phyloP scores from a whole-genome alignment of 2,329 filamentous ascomycete genomes.

The Beauveria bassiana region DNA sequence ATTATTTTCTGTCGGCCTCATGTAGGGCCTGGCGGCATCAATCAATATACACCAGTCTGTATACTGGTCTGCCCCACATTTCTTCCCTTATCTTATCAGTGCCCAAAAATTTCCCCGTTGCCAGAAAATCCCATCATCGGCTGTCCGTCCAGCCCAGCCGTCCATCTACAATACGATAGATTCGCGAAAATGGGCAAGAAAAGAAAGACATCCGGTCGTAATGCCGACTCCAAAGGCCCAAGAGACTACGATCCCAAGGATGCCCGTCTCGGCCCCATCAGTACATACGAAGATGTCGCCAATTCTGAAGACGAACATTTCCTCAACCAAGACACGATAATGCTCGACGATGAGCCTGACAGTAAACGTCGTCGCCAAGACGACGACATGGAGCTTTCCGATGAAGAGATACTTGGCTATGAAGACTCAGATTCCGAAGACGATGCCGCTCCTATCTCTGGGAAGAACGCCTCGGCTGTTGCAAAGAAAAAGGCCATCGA shows the following conservation, averaged over 20 bases:
- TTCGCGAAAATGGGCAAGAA: constrained; percentile 48
- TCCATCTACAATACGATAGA: not conserved
- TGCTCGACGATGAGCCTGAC: constrained; percentile 73
- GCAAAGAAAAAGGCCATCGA: constrained; percentile 29
- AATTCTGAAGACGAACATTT: constrained; percentile 94
- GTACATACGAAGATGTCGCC: constrained; percentile 74
- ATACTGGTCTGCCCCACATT: not conserved
- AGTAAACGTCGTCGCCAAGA: constrained; percentile 69
- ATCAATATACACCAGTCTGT: no score
- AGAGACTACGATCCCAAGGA: constrained; percentile 48
- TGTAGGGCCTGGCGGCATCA: not conserved
- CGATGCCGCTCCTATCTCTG: constrained; percentile 35
- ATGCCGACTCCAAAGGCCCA: constrained; percentile 39
- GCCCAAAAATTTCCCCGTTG: constrained; percentile 7
- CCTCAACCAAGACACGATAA: constrained; percentile 74
- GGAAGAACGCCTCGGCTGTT: constrained; percentile 17
- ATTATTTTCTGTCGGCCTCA: no score
- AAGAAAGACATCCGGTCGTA: constrained; percentile 58
- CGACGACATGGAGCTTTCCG: constrained; percentile 56
- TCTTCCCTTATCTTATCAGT: constrained; percentile 10
- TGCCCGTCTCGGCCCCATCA: constrained; percentile 53
- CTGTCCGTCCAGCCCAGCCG: not conserved
- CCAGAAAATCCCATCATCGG: not conserved
- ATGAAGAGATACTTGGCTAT: constrained; percentile 52
- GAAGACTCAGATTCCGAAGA: constrained; percentile 34